phyloP scores from a whole-genome alignment of 495 filamentous ascomycete species.

The Aspergillus avenaceus region DNA sequence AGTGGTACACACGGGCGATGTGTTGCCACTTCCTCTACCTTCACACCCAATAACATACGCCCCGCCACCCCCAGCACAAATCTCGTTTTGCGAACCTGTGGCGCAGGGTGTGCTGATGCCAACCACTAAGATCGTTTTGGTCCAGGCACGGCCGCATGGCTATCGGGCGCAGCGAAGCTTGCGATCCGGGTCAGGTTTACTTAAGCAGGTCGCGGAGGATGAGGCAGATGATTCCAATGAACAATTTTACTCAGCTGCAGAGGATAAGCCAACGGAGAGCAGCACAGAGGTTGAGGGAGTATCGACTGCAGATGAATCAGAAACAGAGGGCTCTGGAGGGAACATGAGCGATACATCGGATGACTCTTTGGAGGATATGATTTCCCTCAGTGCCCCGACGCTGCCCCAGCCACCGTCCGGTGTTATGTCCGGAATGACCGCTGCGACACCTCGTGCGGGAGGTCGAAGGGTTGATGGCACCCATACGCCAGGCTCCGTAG shows the following conservation, averaged over 20 bases:
- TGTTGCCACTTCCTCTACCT: conserved; percentile 76
- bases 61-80: conserved; percentile 67
- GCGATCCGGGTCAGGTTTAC: conserved; percentile 24
- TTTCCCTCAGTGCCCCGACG: conserved; percentile 75
- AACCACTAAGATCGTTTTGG: conserved; percentile 65
- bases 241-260: conserved; percentile 82
- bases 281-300: conserved; percentile 54
- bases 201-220: conserved; percentile 62
- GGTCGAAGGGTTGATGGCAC: conserved; percentile 61
- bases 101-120: conserved; percentile 77
- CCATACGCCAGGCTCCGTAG: conserved; percentile 77
- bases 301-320: conserved; percentile 51
- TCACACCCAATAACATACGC: conserved; percentile 89
- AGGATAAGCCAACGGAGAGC: conserved; percentile 59
- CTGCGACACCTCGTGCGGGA: conserved; percentile 68
- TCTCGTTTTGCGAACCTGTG: conserved; percentile 67
- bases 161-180: conserved; percentile 28
- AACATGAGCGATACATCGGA: conserved; percentile 66
- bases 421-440: conserved; percentile 65
- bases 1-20: conserved; percentile 78
- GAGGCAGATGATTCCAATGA: conserved; percentile 79
- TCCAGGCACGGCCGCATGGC: conserved; percentile 52
- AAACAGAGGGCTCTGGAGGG: conserved; percentile 42
- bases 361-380: conserved; percentile 75
- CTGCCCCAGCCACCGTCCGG: conserved; percentile 63